Evolutionary conservation across 2,329 filamentous ascomycete species (phyloP), one percentile per base, ranked within the genome.

Genomic region (Hymenoscyphus linearis): DNA sequence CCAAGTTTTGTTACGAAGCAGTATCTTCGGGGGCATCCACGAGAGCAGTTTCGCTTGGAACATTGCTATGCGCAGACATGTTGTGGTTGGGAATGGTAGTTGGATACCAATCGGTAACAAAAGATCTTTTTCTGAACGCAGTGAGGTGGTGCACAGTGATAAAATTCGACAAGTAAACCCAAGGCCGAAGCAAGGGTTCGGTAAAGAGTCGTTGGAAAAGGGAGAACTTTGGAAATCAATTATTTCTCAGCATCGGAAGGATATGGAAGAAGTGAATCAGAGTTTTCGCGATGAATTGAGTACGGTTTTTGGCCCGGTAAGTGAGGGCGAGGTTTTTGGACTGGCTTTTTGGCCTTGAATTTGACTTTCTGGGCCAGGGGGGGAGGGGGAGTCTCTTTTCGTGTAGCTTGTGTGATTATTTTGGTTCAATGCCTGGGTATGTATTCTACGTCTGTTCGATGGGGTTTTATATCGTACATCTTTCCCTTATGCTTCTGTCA

Each of bases 21-120:
- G 73, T 26, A 64, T 73, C 12, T 75, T 80, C 61, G 73, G 74
- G 0, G 79, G 79, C 0, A 71, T 75, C 14, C 72, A 74, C n/a
- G 73, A 72, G 68, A 79, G 77, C 64, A 76, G 71, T 65, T 79
- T 80, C 60, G 72, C 74, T 25, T 80, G 77, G 73, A 77, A 76
- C 58, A 66, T 82, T 35, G 79, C 78, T 3, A 66, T 80, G 62
- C 71, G 74, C 26, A 74, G 79, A 25, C 66, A 68, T 62, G 61
- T 66, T 50, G 59, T 64, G 16, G 58, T 59, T 47, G 54, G 44
- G 3, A 16, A 18, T 37, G 64, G 64, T 3, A 54, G 47, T 13
- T 66, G 62, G 65, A 50, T 25, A 37, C 27, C 22, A 14, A 18
- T 54, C 52, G 65, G 60, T 22, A 57, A 59, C 18, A 53, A 56